These are phyloP conservation scores for Aegilops tauschii DNA, from an alignment of 176 grass and related monocot genomes.

Conservation along the genomic window DNA sequence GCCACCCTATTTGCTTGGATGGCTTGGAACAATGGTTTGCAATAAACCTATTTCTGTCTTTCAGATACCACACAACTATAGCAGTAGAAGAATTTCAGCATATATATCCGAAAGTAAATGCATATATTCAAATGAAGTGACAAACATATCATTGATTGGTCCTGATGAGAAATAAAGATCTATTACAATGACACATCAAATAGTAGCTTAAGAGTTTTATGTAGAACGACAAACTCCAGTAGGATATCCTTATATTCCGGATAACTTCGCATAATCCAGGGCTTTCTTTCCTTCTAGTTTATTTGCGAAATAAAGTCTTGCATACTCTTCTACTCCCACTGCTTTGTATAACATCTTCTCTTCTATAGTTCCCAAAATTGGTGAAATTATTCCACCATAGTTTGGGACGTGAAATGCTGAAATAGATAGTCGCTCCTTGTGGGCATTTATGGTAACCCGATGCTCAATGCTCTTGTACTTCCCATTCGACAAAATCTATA, in stretches of 20 bases:
- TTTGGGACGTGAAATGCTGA: constrained; percentile 21
- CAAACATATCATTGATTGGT: background rate
- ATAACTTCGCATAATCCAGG: background rate
- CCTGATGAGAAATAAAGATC: background rate
- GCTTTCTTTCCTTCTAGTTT: constrained; percentile 15
- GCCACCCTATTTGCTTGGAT: too few species aligned
- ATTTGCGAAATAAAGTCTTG: background rate
- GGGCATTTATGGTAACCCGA: constrained; percentile 28
- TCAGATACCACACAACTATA: too few species aligned
- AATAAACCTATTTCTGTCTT: too few species aligned
- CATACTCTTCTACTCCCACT: background rate
- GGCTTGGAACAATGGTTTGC: too few species aligned
- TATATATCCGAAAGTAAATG: background rate
- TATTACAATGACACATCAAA: background rate
- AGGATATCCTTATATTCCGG: background rate
- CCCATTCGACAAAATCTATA: constrained; percentile 43
- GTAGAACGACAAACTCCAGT: background rate
- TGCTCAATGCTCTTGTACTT: constrained; percentile 52
- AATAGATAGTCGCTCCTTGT: constrained; percentile 32
- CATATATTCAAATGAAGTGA: background rate
- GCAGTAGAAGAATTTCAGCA: too few species aligned
- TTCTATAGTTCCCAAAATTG: background rate
- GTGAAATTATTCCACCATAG: constrained; percentile 1
- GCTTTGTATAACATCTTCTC: constrained; percentile 3
- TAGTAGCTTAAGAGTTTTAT: too few species aligned